Base-by-base conservation (phyloP, 192 early-diverging fungal genomes). In the Backusella sp. region DNA sequence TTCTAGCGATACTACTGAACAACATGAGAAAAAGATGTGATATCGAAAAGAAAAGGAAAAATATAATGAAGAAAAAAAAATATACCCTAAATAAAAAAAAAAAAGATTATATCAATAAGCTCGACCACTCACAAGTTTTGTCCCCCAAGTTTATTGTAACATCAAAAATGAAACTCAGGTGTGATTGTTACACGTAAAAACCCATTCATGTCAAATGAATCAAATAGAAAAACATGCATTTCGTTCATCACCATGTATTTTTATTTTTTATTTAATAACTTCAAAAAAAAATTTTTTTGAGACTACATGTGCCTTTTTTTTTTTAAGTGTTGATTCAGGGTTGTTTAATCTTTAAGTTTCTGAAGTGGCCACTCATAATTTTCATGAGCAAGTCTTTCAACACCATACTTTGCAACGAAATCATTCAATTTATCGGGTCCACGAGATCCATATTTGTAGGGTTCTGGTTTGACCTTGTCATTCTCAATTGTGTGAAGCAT, bases 401-500 rank as follows among this genome's bases (percentile, higher is more conserved):
- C 88, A 19, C 88, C 88, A 53, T 84, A 85, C 65, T 84, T 83
- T 73, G 84, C 81, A 26, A 96, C 82, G 82, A 96, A 98, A 34
- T 92, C 91, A 66, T 90, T 84, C 73, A 94, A 82, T 21, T 92
- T 86, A 74, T 87, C 89, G 46, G 97, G 97, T 0, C 96, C 97
- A 17, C 96, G 88, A 56, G 88, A 86, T 7, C 96, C 96, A 83
- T 93, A 97, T 70, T 86, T 82, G 81, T 98, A 98, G 1, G 90
- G 87, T 46, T 70, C 41, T 6, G 69, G 69, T 65, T 91, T 80
- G 6, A 95, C 80, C 46, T 80, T 76, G 6, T 72, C 69, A 73
- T 53, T 44, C 80, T 97, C 95, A 82, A 98, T 95, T 69, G 89
- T 79, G 86, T 97, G 96, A 74, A 99, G 84, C 30, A 98, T 84